Conservation (phyloP, 192 early-diverging fungal species). For the Oehlia diaphana region DNA sequence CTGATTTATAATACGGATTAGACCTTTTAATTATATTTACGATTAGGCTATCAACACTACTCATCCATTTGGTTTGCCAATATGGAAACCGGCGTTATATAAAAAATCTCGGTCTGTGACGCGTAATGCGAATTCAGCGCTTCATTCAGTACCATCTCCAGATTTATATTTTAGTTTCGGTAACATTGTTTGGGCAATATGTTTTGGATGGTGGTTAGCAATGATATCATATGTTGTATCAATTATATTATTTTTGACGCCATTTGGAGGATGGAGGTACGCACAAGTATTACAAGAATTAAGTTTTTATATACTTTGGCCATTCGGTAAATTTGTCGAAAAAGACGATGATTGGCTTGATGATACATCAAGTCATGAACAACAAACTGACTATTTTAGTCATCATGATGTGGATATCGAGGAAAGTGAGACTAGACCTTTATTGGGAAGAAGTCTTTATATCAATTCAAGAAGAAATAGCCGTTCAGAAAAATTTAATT, state of each 20-base stretch:
- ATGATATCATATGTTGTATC: slow-evolving; percentile 63
- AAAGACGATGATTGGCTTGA: slow-evolving; percentile 33
- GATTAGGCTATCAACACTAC: slow-evolving; percentile 70
- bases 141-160: slow-evolving; percentile 73
- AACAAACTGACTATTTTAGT: slow-evolving; percentile 18
- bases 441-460: slow-evolving; percentile 27
- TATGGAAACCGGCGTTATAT: slow-evolving; percentile 99
- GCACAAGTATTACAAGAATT: slow-evolving; percentile 72
- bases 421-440: slow-evolving; percentile 36
- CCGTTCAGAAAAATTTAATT: slow-evolving; percentile 21
- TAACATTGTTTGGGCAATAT: slow-evolving; percentile 83
- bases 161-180: slow-evolving; percentile 76
- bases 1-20: not conserved
- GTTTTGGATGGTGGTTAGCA: slow-evolving; percentile 91
- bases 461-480: not conserved
- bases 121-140: slow-evolving; percentile 72
- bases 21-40: not conserved
- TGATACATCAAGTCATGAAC: not conserved
- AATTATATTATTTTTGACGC: slow-evolving; percentile 55
- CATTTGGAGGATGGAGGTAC: slow-evolving; percentile 58
- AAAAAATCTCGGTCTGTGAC: slow-evolving; percentile 88
- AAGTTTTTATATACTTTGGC: slow-evolving; percentile 89
- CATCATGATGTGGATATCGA: slow-evolving; percentile 13
- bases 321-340: slow-evolving; percentile 94
- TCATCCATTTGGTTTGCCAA: slow-evolving; percentile 91